Evolutionary conservation across 306 rosid species (phyloP).

Genomic region (Neltuma alba): DNA sequence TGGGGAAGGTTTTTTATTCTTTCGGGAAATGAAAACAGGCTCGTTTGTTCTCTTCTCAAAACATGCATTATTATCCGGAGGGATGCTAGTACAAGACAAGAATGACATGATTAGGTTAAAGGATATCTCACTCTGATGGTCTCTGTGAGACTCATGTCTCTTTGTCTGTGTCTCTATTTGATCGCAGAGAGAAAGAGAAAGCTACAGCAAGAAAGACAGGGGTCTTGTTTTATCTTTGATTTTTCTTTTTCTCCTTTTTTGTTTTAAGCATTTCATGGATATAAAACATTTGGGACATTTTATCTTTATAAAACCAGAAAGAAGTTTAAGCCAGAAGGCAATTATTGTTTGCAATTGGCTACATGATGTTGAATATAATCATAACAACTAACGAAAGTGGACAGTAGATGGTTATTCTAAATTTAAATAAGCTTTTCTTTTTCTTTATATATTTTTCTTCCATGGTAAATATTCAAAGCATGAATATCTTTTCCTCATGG

Average conservation of each 20-base stretch:
- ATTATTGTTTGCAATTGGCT: conserved; percentile 1
- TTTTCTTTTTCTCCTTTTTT: too few species aligned
- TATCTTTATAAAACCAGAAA: not conserved
- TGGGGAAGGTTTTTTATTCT: not conserved
- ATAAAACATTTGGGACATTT: not conserved
- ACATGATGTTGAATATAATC: conserved; percentile 28
- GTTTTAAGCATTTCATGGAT: not conserved
- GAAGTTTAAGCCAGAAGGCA: conserved; percentile 9
- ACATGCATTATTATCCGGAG: not conserved
- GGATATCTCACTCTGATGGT: not conserved
- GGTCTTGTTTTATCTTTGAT: not conserved
- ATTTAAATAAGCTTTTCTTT: conserved; percentile 27
- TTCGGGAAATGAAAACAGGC: not conserved
- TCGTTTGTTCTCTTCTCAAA: not conserved
- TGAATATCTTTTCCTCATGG: conserved; percentile 32
- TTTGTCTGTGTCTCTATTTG: not conserved
- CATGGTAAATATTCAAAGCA: conserved; percentile 35
- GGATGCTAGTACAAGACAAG: not conserved
- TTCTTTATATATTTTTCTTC: conserved; percentile 29
- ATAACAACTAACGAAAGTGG: conserved; percentile 21
- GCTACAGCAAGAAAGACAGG: conserved; percentile 22
- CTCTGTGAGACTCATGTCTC: not conserved
- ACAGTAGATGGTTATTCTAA: conserved; percentile 18
- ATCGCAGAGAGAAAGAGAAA: not conserved
- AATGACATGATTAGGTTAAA: not conserved